Evolutionary conservation across 257 asterid species (phyloP).

Genomic region (Solanum megistacrolobum): DNA sequence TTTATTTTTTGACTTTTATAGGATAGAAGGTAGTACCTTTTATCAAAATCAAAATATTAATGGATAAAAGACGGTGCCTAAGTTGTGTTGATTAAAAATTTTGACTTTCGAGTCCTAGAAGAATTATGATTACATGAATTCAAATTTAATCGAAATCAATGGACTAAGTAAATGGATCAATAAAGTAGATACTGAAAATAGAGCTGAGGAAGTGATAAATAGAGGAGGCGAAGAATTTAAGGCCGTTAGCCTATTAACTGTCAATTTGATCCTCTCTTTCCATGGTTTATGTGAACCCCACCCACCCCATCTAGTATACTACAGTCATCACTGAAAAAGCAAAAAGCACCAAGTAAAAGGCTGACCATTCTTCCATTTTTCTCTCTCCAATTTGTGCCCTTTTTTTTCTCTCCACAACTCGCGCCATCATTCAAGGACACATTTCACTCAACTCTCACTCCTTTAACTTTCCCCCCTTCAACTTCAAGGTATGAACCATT

Average conservation of each 20-base stretch:
- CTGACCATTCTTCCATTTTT: not conserved
- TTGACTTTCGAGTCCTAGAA: too few species aligned
- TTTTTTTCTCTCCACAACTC: conserved; percentile 20
- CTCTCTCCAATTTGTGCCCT: conserved; percentile 4
- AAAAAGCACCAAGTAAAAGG: not conserved
- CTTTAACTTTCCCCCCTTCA: not conserved
- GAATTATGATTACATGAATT: rapidly evolving
- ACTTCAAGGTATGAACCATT: conserved; percentile 5
- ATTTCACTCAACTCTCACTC: not conserved
- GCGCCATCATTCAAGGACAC: conserved; percentile 33
- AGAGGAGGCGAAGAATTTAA: not conserved
- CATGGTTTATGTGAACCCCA: not conserved
- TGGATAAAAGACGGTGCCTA: not conserved
- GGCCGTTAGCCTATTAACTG: not conserved
- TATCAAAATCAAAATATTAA: not conserved
- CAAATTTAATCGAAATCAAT: too few species aligned
- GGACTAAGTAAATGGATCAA: not conserved
- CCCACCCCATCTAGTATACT: not conserved
- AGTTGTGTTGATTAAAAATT: not conserved
- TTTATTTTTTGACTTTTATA: not conserved
- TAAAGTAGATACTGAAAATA: not conserved
- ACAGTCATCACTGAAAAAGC: not conserved
- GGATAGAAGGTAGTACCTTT: not conserved
- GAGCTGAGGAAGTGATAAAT: not conserved
- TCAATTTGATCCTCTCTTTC: not conserved